Percentiles rank a stretch among this genome's conserved stretches.
Conservation (phyloP, 768 basidiomycete genomes). For the Peribolospora baueri region DNA sequence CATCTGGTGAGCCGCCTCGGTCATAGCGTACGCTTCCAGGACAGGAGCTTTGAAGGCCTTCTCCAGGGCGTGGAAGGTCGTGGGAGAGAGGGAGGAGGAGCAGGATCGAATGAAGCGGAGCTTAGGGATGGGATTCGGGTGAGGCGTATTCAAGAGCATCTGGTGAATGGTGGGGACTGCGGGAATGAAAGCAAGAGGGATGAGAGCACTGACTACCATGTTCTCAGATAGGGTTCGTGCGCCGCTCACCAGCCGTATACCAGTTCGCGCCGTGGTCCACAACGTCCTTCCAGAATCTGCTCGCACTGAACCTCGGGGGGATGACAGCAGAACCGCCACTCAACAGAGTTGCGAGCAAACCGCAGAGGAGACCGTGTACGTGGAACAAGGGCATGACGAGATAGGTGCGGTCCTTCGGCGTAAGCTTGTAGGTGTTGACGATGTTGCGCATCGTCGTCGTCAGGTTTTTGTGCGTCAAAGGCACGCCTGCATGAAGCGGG, state of each 20-base stretch:
- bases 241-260: slow-evolving; percentile 20
- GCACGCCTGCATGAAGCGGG: slow-evolving; percentile 7
- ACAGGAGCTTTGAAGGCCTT: slow-evolving; percentile 30
- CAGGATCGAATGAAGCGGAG: slow-evolving; percentile 22
- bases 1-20: slow-evolving; percentile 18
- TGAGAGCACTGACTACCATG: too few species aligned
- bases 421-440: slow-evolving; percentile 18
- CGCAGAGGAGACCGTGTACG: slow-evolving; percentile 36
- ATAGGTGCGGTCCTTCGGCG: slow-evolving; percentile 16
- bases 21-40: slow-evolving; percentile 38
- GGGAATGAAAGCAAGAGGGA: neutral
- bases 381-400: slow-evolving; percentile 35
- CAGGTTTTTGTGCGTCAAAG: slow-evolving; percentile 19
- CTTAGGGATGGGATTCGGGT: slow-evolving; percentile 17
- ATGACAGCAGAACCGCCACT: slow-evolving; percentile 34
- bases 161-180: slow-evolving; percentile 20
- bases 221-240: neutral
- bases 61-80: slow-evolving; percentile 29
- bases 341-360: slow-evolving; percentile 33
- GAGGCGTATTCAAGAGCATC: slow-evolving; percentile 17
- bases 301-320: slow-evolving; percentile 32
- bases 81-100: slow-evolving; percentile 32
- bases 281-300: slow-evolving; percentile 28
- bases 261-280: slow-evolving; percentile 25
- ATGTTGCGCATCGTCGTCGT: slow-evolving; percentile 19